Conservation (phyloP, 2,329 filamentous ascomycete genomes). For the Botrytis fragariae region DNA sequence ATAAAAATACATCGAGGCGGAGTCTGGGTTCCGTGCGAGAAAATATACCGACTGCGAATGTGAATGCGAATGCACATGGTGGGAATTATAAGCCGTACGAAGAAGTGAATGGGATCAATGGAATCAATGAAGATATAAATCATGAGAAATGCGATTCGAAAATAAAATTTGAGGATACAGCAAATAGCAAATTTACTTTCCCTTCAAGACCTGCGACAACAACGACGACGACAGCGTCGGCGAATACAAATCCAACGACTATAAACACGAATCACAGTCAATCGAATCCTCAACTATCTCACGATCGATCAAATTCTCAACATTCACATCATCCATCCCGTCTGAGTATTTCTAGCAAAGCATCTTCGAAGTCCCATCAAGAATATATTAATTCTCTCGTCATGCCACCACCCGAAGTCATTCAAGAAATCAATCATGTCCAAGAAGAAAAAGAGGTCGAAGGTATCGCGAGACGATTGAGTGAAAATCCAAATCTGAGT, state of each 20-base stretch:
- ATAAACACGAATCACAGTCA: neutral
- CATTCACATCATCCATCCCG: conserved; percentile 26
- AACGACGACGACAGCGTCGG: neutral
- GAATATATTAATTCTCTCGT: conserved; percentile 37
- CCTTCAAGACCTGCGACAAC: neutral
- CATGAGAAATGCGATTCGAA: conserved; percentile 14
- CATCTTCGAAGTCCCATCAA: conserved; percentile 31
- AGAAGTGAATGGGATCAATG: neutral
- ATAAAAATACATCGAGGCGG: neutral
- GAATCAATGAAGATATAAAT: neutral
- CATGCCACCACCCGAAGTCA: conserved; percentile 40
- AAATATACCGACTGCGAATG: neutral
- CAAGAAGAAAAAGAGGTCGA: conserved; percentile 43
- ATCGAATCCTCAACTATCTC: neutral
- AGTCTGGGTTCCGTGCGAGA: conserved; percentile 7
- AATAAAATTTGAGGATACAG: neutral
- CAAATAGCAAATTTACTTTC: neutral
- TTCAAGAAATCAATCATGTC: conserved; percentile 48
- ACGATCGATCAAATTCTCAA: neutral
- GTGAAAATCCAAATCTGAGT: conserved; percentile 35
- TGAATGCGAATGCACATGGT: neutral
- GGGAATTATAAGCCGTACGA: neutral
- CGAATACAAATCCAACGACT: neutral
- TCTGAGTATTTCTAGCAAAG: conserved; percentile 27
- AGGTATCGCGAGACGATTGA: conserved; percentile 27